These are phyloP conservation scores for Diaporthe sp. DNA, from an alignment of 2,329 filamentous ascomycete species.

Conservation along the genomic window DNA sequence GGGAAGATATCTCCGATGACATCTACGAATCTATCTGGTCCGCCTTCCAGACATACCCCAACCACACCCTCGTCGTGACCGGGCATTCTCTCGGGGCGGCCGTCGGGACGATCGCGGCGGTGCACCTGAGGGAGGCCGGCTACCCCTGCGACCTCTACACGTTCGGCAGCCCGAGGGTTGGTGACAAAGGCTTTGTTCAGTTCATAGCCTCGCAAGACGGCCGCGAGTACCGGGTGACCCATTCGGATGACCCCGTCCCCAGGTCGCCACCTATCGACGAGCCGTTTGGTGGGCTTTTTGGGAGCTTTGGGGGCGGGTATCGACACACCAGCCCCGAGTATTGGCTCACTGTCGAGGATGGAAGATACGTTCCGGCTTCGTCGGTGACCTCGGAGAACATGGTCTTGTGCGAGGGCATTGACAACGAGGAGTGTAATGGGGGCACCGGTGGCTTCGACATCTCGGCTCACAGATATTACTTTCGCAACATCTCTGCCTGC, in stretches of 20 bases:
- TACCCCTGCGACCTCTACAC: conserved; percentile 71
- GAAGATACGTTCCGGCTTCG: conserved; percentile 49
- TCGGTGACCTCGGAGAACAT: conserved; percentile 58
- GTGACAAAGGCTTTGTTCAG: conserved; percentile 68
- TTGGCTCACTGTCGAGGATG: conserved; percentile 60
- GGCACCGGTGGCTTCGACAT: conserved; percentile 60
- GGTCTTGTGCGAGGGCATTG: conserved; percentile 62
- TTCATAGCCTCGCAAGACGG: conserved; percentile 65
- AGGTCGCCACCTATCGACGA: conserved; percentile 71
- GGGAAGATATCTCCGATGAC: conserved; percentile 63
- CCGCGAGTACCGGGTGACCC: conserved; percentile 74
- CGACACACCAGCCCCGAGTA: conserved; percentile 78
- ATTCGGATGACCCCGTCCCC: conserved; percentile 76
- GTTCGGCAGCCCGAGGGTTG: conserved; percentile 78
- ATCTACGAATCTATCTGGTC: conserved; percentile 60
- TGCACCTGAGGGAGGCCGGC: conserved; percentile 65
- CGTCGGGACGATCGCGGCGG: conserved; percentile 71
- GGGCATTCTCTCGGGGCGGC: conserved; percentile 80
- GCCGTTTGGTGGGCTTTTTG: conserved; percentile 15
- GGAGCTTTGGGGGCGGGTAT: conserved; percentile 62
- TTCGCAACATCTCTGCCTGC: conserved; percentile 61
- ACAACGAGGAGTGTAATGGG: conserved; percentile 65
- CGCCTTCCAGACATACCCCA: conserved; percentile 62
- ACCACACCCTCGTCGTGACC: conserved; percentile 68
- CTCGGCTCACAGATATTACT: conserved; percentile 63